Conservation (phyloP, 805 yeast genomes). For the Saccharomycopsis capsularis region DNA sequence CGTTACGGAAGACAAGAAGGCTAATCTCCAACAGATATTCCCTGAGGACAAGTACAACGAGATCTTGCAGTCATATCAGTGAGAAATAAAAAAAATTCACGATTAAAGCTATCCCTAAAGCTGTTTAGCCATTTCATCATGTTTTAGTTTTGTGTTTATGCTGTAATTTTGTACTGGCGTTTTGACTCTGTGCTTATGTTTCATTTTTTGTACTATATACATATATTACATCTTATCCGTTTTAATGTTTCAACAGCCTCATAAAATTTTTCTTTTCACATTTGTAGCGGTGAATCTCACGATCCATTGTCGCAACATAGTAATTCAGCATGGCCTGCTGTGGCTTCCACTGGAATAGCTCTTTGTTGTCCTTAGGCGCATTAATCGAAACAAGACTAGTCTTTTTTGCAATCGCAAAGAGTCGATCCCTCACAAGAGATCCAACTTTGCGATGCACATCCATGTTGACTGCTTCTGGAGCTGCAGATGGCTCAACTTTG, state of each 20-base stretch:
- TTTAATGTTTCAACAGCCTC: not conserved
- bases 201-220: no score
- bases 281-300: not conserved
- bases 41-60: not conserved
- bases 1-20: constrained; percentile 33
- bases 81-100: no score
- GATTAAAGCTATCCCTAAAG: no score
- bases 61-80: constrained; percentile 3
- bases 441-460: no score
- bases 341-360: constrained; percentile 10
- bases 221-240: no score
- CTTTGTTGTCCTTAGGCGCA: not conserved
- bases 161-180: not conserved
- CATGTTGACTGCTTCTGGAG: no score
- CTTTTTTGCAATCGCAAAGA: not conserved
- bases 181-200: no score
- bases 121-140: no score
- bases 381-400: not conserved
- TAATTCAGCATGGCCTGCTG: not conserved
- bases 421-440: not conserved
- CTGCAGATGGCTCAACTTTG: no score
- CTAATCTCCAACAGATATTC: constrained; percentile 30
- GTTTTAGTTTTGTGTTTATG: no score
- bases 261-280: not conserved
- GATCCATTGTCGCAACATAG: constrained; percentile 1